These are phyloP conservation scores for Bolboschoenus planiculmis DNA, from an alignment of 176 grass and related monocot species.

Conservation along the genomic window DNA sequence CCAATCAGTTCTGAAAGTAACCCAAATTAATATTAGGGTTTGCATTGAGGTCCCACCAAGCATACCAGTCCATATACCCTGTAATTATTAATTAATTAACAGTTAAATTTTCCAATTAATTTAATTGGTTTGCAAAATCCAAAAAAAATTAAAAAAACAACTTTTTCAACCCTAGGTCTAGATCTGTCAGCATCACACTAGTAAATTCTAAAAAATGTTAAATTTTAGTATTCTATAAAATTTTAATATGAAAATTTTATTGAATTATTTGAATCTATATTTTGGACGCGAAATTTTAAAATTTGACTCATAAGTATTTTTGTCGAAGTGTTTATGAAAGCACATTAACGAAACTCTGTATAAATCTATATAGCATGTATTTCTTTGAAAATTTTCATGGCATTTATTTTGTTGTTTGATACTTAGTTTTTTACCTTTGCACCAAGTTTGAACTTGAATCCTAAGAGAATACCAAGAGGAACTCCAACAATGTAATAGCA, in stretches of 20 bases:
- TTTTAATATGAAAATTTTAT: too few relatives aligned
- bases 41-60: slow-evolving; percentile 70
- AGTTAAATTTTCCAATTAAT: neutral
- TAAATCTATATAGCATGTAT: neutral
- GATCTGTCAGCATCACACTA: neutral
- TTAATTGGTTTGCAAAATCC: neutral
- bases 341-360: neutral
- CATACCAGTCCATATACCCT: slow-evolving; percentile 88
- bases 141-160: neutral
- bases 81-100: neutral
- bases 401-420: neutral
- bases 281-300: too few relatives aligned
- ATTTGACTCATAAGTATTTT: too few relatives aligned
- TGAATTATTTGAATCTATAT: too few relatives aligned
- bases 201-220: too few relatives aligned
- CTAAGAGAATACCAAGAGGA: slow-evolving; percentile 51
- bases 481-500: slow-evolving; percentile 80
- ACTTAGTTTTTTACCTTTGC: slow-evolving; percentile 63
- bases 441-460: slow-evolving; percentile 60
- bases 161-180: neutral
- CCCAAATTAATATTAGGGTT: slow-evolving; percentile 50
- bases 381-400: neutral
- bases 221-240: too few relatives aligned
- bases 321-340: too few relatives aligned
- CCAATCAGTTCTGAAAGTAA: slow-evolving; percentile 67